Evolutionary conservation across 805 yeast species (phyloP).

Genomic region (Kuraishia capsulata): DNA sequence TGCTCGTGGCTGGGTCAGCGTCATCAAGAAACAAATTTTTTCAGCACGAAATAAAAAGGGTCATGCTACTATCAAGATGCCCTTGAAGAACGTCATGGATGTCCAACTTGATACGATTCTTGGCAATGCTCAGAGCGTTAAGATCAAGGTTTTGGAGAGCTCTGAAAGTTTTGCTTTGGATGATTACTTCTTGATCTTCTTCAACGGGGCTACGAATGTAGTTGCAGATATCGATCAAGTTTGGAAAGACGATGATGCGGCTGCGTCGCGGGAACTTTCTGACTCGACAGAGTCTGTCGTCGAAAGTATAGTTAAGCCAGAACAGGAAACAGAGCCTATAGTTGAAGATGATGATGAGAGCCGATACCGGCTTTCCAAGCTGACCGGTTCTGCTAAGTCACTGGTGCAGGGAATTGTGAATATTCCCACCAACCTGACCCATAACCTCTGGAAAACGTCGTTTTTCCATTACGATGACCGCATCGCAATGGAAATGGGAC

Average conservation of each 20-base stretch:
- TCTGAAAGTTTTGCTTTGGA: slow-evolving; percentile 48
- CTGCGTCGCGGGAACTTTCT: neutral
- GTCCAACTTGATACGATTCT: slow-evolving; percentile 47
- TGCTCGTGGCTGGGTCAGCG: slow-evolving; percentile 76
- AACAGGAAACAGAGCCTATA: slow-evolving; percentile 3
- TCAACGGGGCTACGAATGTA: slow-evolving; percentile 39
- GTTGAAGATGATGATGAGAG: slow-evolving; percentile 2
- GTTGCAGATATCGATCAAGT: slow-evolving; percentile 28
- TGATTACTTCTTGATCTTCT: slow-evolving; percentile 62
- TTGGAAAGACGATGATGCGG: slow-evolving; percentile 18
- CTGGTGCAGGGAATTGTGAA: slow-evolving; percentile 17
- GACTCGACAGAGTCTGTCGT: slow-evolving; percentile 5
- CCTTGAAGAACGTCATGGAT: slow-evolving; percentile 57
- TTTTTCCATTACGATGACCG: slow-evolving; percentile 52
- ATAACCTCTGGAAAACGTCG: slow-evolving; percentile 42
- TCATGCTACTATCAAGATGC: slow-evolving; percentile 71
- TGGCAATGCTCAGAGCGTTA: slow-evolving; percentile 46
- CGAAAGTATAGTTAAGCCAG: slow-evolving; percentile 4
- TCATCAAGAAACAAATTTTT: slow-evolving; percentile 69
- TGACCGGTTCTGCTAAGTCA: slow-evolving; percentile 9
- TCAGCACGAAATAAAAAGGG: slow-evolving; percentile 61
- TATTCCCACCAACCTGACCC: slow-evolving; percentile 3
- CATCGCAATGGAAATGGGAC: slow-evolving; percentile 27
- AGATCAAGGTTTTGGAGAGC: slow-evolving; percentile 53
- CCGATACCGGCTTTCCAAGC: neutral